Base-by-base conservation (phyloP, 1,284 basidiomycete genomes). In the Rhodotorula glutinis region DNA sequence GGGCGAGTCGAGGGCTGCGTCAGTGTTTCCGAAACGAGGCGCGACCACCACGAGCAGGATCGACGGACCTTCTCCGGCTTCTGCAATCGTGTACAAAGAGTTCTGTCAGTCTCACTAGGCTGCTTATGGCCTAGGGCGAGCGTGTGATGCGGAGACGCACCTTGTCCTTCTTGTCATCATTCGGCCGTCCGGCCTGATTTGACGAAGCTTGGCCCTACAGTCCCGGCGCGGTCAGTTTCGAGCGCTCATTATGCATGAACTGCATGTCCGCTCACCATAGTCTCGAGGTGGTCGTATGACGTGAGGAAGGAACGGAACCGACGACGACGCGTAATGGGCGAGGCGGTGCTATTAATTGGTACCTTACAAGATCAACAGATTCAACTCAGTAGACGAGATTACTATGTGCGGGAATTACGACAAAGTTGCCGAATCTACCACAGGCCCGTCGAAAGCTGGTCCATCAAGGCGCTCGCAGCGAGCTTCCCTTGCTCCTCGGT, bases 151-250 rank as follows among this genome's bases (percentile, higher is more conserved):
- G n/a, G 43, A 27, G 43, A 30, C 64, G 47, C n/a, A 71, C 72
- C 69, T 73, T 74, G 66, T 73, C 73, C 69, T 75, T 74, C 64
- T 72, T 69, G 60, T 66, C 63, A 59, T 69, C 66, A 29, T 25
- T 25, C n/a, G 55, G 46, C 27, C 59, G 44, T 44, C 62, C 66
- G 44, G 59, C 59, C 11, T 55, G 62, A 52, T 58, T 57, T 9
- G 59, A 62, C 27, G 62, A 52, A 4, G 62, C 66, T 64, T 68
- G 66, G 40, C 66, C 66, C 66, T 68, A 59, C 27, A 7, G 16
- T 16, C 33, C 33, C 33, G 33, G 11, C 33, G 11, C 11, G 11
- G 33, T 38, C 33, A 38, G 33, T 38, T 38, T 11, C 33, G 38
- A 7, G 47, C 25, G 19, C 1, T 14, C 19, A 21, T 27, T 30